These are phyloP conservation scores for Bonia amplexicaulis DNA, from an alignment of 176 grass and related monocot species.

Conservation along the genomic window DNA sequence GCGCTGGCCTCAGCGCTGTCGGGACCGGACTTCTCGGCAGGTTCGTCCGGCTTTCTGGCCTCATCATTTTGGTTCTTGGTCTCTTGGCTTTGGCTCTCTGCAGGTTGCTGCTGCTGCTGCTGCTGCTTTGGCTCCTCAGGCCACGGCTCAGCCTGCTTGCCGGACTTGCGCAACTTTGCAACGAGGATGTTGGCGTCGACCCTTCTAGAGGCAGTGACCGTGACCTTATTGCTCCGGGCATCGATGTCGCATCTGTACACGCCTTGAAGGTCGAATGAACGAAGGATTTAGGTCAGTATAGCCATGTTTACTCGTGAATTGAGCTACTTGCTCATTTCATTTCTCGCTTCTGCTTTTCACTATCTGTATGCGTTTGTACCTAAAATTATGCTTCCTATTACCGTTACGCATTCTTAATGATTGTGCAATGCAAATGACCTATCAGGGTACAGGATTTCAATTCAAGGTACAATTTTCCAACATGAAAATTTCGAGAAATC, in stretches of 20 bases:
- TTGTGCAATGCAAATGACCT: background rate
- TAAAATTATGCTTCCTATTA: background rate
- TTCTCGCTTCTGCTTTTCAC: background rate
- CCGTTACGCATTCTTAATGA: background rate
- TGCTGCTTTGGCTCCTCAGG: constrained; percentile 26
- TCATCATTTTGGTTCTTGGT: constrained; percentile 22
- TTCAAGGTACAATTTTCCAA: background rate
- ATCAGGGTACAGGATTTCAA: background rate
- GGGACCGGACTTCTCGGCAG: background rate
- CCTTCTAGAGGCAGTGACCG: constrained; percentile 28
- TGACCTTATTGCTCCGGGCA: constrained; percentile 49
- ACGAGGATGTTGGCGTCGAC: constrained; percentile 44
- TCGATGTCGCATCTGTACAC: constrained; percentile 56
- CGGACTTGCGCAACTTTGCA: constrained; percentile 51
- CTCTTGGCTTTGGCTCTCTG: constrained; percentile 25
- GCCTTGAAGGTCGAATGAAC: constrained; percentile 25
- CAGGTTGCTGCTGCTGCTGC: background rate
- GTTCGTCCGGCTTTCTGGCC: constrained; percentile 16
- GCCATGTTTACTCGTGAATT: background rate
- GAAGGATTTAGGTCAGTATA: background rate
- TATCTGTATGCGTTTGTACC: background rate
- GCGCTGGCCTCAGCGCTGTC: background rate
- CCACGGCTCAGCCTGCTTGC: constrained; percentile 58
- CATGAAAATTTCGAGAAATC: background rate
- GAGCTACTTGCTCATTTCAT: background rate